Conservation (phyloP, 2,329 filamentous ascomycete species). For the Colletotrichum lentis region DNA sequence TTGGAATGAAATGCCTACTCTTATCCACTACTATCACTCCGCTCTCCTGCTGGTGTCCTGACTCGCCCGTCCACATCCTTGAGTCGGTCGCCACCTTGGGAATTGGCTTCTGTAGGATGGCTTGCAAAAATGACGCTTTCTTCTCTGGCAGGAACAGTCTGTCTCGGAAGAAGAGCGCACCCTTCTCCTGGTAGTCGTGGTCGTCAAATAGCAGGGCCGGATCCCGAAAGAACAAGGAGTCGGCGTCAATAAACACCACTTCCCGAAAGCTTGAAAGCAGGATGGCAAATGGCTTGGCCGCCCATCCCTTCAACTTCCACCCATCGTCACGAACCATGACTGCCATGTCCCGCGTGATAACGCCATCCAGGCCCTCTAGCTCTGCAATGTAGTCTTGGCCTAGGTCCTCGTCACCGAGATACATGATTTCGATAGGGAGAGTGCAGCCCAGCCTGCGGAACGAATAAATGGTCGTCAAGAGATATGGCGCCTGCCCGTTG, state of each 20-base stretch:
- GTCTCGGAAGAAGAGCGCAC: conserved; percentile 1
- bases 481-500: conserved; percentile 1
- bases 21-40: conserved; percentile 3
- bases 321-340: neutral
- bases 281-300: neutral
- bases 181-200: neutral
- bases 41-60: neutral
- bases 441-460: neutral
- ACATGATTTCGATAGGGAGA: conserved; percentile 6
- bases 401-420: conserved; percentile 5
- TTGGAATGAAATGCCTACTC: neutral
- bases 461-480: neutral
- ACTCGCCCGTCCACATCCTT: neutral
- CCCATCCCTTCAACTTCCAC: neutral
- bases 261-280: neutral
- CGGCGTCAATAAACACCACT: neutral
- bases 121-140: neutral
- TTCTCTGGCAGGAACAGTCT: neutral
- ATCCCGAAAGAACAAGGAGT: conserved; percentile 4
- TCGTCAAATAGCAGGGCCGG: neutral
- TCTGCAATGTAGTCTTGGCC: neutral
- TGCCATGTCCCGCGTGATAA: neutral
- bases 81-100: neutral
- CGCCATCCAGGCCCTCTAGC: neutral
- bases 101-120: neutral